Evolutionary conservation across 768 basidiomycete species (phyloP), one percentile per base, ranked within the genome.

Genomic region (Podaxis mareebaensis): DNA sequence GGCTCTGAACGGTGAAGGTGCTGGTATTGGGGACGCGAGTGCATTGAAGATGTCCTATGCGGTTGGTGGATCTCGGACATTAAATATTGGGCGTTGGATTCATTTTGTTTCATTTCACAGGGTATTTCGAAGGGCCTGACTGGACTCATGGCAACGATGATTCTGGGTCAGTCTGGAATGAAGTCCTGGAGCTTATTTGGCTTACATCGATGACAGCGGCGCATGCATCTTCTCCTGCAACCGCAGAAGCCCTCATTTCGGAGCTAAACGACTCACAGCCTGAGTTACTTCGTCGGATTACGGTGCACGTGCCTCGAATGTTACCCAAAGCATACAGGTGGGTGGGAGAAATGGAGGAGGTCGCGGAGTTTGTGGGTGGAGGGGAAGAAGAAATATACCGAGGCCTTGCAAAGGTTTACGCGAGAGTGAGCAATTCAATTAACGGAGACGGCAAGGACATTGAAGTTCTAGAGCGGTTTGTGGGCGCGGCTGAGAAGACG

Each of bases 31-130:
- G 4, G 84, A 83, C 65, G 86, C 85, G 1, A 87, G 85, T 64
- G 85, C 84, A 4, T 69, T 87, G 64, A 88, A 88, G 72, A 85
- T 86, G 85, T 83, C 84, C 20, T 85, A 88, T 72, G 83, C 82
- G 54, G 85, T 86, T 58, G 69, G 81, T 73, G n/a, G 51, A 42
- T 59, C 53, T 44, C 28, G 42, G 53, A 49, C 60, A 38, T 33
- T 38, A 12, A 33, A 57, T 38, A 12, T n/a, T 44, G 26, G 30
- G 13, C 10, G n/a, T 57, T 40, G 17, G 12, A 56, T 56, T 46
- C 44, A 30, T 24, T n/a, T 22, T 61, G 17, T 48, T 38, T 55
- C 53, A 63, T 17, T 46, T 49, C 49, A 40, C 66, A 86, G 83
- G 86, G 85, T 6, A 84, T 88, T 49, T 74, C 75, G 28, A 89